Conservation (phyloP, 495 filamentous ascomycete species). For the Trichoderma virens region DNA sequence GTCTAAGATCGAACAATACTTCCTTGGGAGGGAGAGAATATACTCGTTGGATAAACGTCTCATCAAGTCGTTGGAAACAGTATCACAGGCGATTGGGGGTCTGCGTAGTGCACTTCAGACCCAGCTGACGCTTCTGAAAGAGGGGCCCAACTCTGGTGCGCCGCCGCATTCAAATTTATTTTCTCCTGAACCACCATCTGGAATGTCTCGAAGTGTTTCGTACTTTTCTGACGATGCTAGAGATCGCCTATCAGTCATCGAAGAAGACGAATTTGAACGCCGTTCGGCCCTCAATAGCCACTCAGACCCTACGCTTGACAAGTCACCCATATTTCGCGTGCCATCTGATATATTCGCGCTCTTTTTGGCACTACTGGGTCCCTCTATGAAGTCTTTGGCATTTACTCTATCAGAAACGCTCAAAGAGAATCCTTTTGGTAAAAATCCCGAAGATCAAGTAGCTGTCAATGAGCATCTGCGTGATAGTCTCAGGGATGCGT, state of each 20-base stretch:
- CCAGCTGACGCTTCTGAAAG: slow-evolving; percentile 75
- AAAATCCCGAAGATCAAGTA: slow-evolving; percentile 55
- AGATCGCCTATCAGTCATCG: slow-evolving; percentile 48
- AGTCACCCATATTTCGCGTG: slow-evolving; percentile 31
- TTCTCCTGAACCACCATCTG: slow-evolving; percentile 24
- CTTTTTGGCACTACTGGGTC: slow-evolving; percentile 82
- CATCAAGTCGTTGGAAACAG: slow-evolving; percentile 75
- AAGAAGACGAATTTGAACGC: slow-evolving; percentile 1
- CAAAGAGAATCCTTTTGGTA: slow-evolving; percentile 74
- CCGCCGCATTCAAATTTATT: slow-evolving; percentile 15
- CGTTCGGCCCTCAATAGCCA: slow-evolving; percentile 1
- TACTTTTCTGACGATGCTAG: slow-evolving; percentile 25
- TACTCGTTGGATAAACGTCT: slow-evolving; percentile 74
- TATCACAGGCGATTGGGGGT: slow-evolving; percentile 86
- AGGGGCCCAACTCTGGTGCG: slow-evolving; percentile 30
- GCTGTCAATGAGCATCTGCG: slow-evolving; percentile 69
- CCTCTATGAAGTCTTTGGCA: slow-evolving; percentile 91
- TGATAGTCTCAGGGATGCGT: slow-evolving; percentile 67
- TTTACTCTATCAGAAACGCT: slow-evolving; percentile 84
- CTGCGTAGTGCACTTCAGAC: slow-evolving; percentile 81
- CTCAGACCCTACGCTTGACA: slow-evolving; percentile 5
- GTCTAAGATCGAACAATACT: slow-evolving; percentile 83
- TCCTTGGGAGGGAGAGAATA: slow-evolving; percentile 72
- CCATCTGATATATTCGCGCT: slow-evolving; percentile 76
- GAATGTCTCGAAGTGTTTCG: slow-evolving; percentile 15